Percentiles rank a stretch among this genome's conserved stretches.
Evolutionary conservation across 768 basidiomycete species (phyloP).

Genomic region (Psilocybe subaeruginosa): DNA sequence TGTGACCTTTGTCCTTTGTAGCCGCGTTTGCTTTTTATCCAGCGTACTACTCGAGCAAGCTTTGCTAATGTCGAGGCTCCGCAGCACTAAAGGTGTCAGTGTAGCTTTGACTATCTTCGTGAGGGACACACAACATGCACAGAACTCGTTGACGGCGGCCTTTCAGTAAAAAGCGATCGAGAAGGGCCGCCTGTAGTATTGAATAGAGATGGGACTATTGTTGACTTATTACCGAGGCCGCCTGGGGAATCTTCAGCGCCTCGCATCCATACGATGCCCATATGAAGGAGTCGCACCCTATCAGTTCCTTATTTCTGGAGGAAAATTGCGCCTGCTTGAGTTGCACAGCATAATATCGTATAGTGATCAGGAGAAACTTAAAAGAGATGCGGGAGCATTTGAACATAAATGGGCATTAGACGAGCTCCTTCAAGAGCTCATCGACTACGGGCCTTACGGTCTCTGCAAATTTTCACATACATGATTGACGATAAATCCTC

Average conservation of each 20-base stretch:
- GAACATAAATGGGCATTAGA: conserved; percentile 31
- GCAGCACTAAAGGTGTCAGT: too few species aligned
- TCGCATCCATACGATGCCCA: conserved; percentile 24
- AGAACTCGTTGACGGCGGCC: too few species aligned
- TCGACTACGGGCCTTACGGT: conserved; percentile 14
- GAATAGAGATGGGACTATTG: conserved; percentile 29
- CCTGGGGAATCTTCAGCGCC: conserved; percentile 32
- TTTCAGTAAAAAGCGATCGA: too few species aligned
- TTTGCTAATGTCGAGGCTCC: too few species aligned
- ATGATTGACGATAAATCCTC: conserved; percentile 13
- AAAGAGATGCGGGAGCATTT: conserved; percentile 20
- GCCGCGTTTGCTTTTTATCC: too few species aligned
- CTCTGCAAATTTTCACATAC: conserved; percentile 1
- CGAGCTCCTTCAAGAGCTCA: conserved; percentile 26
- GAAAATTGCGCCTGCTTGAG: conserved; percentile 38
- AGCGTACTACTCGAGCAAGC: too few species aligned
- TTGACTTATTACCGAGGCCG: conserved; percentile 39
- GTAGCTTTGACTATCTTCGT: too few species aligned
- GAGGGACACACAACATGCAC: too few species aligned
- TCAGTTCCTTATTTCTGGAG: conserved; percentile 34
- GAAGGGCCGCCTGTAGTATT: too few species aligned
- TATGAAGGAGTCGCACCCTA: conserved; percentile 15
- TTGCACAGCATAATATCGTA: conserved; percentile 22
- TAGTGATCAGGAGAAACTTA: conserved; percentile 20
- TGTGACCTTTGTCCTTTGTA: too few species aligned